A percentile compares a stretch with the other conserved stretches of the same genome.
phyloP scores from a whole-genome alignment of 345 rosid species.

The Noccaea bulbosa region DNA sequence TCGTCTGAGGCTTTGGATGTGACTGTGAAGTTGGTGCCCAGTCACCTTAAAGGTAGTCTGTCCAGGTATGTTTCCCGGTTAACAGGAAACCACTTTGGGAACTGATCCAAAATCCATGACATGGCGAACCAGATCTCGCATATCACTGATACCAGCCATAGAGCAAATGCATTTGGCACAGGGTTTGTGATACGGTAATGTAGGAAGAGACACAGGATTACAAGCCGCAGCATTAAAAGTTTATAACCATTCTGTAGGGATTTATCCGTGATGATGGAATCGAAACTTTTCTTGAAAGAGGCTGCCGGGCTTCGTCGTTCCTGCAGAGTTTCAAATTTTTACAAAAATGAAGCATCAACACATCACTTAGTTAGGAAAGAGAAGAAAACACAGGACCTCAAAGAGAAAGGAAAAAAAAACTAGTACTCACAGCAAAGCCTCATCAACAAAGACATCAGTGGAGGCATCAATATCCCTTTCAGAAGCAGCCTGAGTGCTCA shows the following conservation, averaged over 20 bases:
- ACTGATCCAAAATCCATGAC: slow-evolving; percentile 97
- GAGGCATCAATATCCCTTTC: slow-evolving; percentile 93
- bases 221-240: slow-evolving; percentile 82
- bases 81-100: slow-evolving; percentile 94
- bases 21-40: slow-evolving; percentile 91
- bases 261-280: slow-evolving; percentile 89
- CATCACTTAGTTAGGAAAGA: no score
- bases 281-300: slow-evolving; percentile 89
- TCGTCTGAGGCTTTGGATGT: slow-evolving; percentile 91
- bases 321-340: slow-evolving; percentile 37
- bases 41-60: slow-evolving; percentile 90
- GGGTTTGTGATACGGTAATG: slow-evolving; percentile 91
- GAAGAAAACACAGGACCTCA: not conserved
- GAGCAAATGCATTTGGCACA: slow-evolving; percentile 74
- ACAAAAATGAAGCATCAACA: no score
- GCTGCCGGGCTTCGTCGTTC: slow-evolving; percentile 97
- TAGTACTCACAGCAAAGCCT: slow-evolving; percentile 75
- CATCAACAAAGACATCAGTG: slow-evolving; percentile 88
- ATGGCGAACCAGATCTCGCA: slow-evolving; percentile 98
- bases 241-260: slow-evolving; percentile 97
- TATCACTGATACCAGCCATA: slow-evolving; percentile 91
- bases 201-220: slow-evolving; percentile 80
- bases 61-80: slow-evolving; percentile 95
- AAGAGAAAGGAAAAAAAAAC: slow-evolving; percentile 23
- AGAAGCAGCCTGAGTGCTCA: slow-evolving; percentile 77